Percentiles rank a stretch among this genome's conserved stretches.
These are phyloP conservation scores for Tetrapisispora taiwanensis DNA, from an alignment of 805 yeast species.

Conservation along the genomic window DNA sequence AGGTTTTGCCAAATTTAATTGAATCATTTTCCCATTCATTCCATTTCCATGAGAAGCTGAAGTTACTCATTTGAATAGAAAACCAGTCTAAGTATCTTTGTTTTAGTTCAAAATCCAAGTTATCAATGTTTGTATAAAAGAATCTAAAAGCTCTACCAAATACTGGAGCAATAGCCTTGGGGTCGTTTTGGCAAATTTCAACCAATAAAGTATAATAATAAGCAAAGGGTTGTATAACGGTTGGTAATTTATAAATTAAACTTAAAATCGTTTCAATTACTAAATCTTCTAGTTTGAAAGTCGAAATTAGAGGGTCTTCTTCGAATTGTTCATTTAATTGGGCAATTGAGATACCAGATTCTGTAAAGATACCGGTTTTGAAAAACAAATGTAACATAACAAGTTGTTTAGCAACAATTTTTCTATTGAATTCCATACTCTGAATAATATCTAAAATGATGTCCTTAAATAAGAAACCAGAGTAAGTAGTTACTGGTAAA, in stretches of 20 bases:
- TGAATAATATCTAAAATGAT: constrained; percentile 63
- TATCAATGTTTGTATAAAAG: constrained; percentile 56
- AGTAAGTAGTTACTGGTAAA: constrained; percentile 42
- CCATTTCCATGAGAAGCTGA: constrained; percentile 97
- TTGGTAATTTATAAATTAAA: constrained; percentile 67
- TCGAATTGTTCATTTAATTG: constrained; percentile 39
- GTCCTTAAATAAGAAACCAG: constrained; percentile 62
- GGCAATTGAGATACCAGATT: constrained; percentile 71
- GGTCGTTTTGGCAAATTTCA: constrained; percentile 76
- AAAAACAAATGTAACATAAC: constrained; percentile 66
- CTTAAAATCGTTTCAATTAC: constrained; percentile 75
- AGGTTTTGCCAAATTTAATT: constrained; percentile 32
- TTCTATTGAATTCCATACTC: constrained; percentile 79
- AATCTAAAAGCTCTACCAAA: constrained; percentile 86
- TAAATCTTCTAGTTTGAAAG: constrained; percentile 87
- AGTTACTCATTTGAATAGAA: constrained; percentile 84
- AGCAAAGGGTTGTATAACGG: constrained; percentile 52
- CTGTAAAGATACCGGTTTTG: constrained; percentile 51
- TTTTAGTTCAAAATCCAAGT: constrained; percentile 66
- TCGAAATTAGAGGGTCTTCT: constrained; percentile 39
- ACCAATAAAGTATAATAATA: constrained; percentile 80
- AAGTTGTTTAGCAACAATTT: constrained; percentile 76
- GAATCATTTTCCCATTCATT: constrained; percentile 75
- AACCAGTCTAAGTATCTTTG: constrained; percentile 81
- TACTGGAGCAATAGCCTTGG: constrained; percentile 82